Percentiles rank a stretch among this genome's conserved stretches.
Evolutionary conservation across 2,329 filamentous ascomycete species (phyloP).

Genomic region (Talaromyces atroroseus): DNA sequence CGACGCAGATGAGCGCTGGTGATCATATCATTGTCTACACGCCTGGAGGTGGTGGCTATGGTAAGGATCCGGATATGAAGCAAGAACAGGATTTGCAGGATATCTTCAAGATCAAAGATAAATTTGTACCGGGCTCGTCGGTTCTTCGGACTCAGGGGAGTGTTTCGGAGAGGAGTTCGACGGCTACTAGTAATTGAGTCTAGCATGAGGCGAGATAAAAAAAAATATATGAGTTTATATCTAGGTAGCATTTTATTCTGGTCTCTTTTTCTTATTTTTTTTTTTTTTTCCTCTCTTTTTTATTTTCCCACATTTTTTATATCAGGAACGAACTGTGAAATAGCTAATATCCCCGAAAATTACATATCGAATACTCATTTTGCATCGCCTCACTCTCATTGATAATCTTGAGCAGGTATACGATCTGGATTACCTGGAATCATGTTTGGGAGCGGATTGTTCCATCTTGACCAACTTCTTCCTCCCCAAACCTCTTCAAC

Average conservation of each 20-base stretch:
- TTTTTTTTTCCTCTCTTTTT: too few species aligned
- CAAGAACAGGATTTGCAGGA: background rate
- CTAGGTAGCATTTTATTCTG: background rate
- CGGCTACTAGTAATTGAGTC: constrained; percentile 5
- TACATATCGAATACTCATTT: constrained; percentile 2
- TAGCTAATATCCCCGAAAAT: background rate
- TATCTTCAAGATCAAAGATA: constrained; percentile 7
- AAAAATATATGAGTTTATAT: background rate
- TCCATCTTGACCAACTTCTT: constrained; percentile 10
- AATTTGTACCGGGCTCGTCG: constrained; percentile 4
- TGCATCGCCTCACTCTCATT: constrained; percentile 1
- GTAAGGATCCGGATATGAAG: constrained; percentile 4
- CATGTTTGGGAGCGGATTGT: constrained; percentile 11
- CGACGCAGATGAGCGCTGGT: constrained; percentile 50
- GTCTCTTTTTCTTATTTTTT: too few species aligned
- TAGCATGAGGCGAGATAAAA: background rate
- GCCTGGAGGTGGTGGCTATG: constrained; percentile 41
- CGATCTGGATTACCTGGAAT: constrained; percentile 6
- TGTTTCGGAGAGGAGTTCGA: constrained; percentile 6
- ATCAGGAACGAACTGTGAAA: background rate
- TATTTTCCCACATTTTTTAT: background rate
- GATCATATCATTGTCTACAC: constrained; percentile 54
- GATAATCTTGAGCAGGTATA: constrained; percentile 7
- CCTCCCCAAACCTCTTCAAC: constrained; percentile 10
- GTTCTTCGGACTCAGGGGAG: constrained; percentile 5